phyloP scores from a whole-genome alignment of 2,329 filamentous ascomycete genomes.

The Septoria linicola region DNA sequence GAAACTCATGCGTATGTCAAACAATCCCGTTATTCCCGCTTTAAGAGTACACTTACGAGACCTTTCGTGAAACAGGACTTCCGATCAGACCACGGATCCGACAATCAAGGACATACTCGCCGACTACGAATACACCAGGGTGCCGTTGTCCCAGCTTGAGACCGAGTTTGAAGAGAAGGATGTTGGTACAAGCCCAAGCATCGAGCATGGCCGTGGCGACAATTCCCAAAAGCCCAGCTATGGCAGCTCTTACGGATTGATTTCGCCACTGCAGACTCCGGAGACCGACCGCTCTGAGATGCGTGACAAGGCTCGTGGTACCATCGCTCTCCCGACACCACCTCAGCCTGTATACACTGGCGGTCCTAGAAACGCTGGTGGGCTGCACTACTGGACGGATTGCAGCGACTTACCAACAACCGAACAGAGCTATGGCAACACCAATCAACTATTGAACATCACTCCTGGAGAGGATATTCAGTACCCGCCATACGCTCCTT shows the following conservation, averaged over 20 bases:
- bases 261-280: slow-evolving; percentile 17
- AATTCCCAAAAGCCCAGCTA: not conserved
- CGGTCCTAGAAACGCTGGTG: not conserved
- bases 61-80: slow-evolving; percentile 32
- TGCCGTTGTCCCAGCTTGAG: slow-evolving; percentile 9
- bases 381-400: slow-evolving; percentile 14
- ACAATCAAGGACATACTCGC: slow-evolving; percentile 31
- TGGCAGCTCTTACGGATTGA: slow-evolving; percentile 6
- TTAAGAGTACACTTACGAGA: slow-evolving; percentile 39
- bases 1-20: slow-evolving; percentile 36
- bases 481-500: slow-evolving; percentile 1
- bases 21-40: slow-evolving; percentile 28
- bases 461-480: slow-evolving; percentile 16
- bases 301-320: not conserved
- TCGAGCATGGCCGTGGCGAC: slow-evolving; percentile 18
- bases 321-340: slow-evolving; percentile 19
- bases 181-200: slow-evolving; percentile 13
- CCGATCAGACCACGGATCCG: slow-evolving; percentile 25
- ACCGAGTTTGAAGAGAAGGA: slow-evolving; percentile 1
- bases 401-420: slow-evolving; percentile 32
- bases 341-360: slow-evolving; percentile 21
- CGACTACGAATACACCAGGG: slow-evolving; percentile 32
- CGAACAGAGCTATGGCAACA: slow-evolving; percentile 36
- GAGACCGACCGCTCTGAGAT: slow-evolving; percentile 2
- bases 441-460: slow-evolving; percentile 32